These are phyloP conservation scores for Pogostemon cablin DNA, from an alignment of 257 asterid species.

Conservation along the genomic window DNA sequence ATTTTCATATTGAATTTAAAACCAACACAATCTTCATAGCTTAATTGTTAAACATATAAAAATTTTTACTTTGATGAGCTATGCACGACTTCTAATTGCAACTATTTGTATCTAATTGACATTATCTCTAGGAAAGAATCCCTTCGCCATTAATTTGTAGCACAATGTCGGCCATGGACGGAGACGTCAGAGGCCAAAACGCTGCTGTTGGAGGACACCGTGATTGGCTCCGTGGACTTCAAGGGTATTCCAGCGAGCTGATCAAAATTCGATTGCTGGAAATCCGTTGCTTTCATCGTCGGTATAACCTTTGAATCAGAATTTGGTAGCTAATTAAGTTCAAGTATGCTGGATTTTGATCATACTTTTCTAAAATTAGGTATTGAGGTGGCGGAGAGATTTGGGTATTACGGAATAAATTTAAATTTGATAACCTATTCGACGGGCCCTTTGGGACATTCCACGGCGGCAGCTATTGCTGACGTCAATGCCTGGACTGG, in stretches of 20 bases:
- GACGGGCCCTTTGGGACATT: constrained; percentile 46
- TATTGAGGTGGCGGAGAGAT: constrained; percentile 45
- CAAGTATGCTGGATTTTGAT: background rate
- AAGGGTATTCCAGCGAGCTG: constrained; percentile 32
- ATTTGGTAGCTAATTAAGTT: background rate
- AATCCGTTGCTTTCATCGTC: constrained; percentile 43
- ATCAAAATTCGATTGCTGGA: constrained; percentile 44
- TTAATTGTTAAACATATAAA: no score
- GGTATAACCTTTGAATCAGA: constrained; percentile 13
- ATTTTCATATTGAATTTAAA: no score
- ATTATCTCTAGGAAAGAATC: no score
- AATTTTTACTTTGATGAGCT: no score
- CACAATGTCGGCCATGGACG: no score
- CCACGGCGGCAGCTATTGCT: constrained; percentile 47
- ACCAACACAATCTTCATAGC: no score
- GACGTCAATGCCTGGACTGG: constrained; percentile 48
- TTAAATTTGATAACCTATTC: constrained; percentile 45
- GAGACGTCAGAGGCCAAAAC: background rate
- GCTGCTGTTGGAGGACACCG: constrained; percentile 33
- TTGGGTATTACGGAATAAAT: constrained; percentile 44
- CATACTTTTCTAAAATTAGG: constrained; percentile 2
- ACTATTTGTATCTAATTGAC: no score
- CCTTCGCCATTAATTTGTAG: no score
- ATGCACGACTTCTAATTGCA: no score
- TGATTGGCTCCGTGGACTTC: constrained; percentile 30